phyloP scores from a whole-genome alignment of 352 stramenopile genomes.

The Phytopythium boreale region DNA sequence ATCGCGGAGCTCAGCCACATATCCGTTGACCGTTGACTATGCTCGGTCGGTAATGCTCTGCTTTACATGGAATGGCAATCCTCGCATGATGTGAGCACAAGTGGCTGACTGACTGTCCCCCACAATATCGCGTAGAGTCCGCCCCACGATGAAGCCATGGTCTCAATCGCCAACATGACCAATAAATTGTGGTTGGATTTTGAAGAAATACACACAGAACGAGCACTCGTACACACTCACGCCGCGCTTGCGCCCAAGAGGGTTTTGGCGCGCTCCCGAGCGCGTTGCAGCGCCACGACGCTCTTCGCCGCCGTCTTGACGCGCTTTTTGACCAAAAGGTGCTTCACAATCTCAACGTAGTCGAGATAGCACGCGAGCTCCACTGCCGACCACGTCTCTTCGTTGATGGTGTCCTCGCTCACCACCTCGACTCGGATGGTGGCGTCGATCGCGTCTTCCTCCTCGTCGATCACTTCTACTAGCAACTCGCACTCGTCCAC shows the following conservation, averaged over 20 bases:
- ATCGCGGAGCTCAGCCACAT: too few species aligned
- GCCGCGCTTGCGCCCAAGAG: background rate
- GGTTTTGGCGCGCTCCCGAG: background rate
- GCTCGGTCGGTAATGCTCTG: too few species aligned
- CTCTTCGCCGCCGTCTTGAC: background rate
- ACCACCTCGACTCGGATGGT: slow-evolving; percentile 9
- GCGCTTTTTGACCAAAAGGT: slow-evolving; percentile 32
- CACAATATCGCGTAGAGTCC: too few species aligned
- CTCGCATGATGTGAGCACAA: too few species aligned
- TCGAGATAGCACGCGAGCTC: background rate
- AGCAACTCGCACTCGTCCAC: slow-evolving; percentile 7
- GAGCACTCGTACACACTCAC: too few species aligned
- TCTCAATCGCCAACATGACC: too few species aligned
- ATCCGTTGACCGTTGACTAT: too few species aligned
- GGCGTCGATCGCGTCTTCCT: slow-evolving; percentile 7
- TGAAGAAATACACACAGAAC: too few species aligned
- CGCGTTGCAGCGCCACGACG: background rate
- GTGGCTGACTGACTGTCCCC: too few species aligned
- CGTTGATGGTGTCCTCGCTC: background rate
- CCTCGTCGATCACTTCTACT: slow-evolving; percentile 3
- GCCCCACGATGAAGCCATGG: too few species aligned
- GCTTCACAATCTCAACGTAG: slow-evolving; percentile 10
- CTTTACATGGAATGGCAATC: too few species aligned
- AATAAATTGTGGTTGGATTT: too few species aligned
- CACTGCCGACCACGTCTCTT: slow-evolving; percentile 10